Conservation (phyloP, 2,329 filamentous ascomycete genomes). For the Pleoardoris graminearum region DNA sequence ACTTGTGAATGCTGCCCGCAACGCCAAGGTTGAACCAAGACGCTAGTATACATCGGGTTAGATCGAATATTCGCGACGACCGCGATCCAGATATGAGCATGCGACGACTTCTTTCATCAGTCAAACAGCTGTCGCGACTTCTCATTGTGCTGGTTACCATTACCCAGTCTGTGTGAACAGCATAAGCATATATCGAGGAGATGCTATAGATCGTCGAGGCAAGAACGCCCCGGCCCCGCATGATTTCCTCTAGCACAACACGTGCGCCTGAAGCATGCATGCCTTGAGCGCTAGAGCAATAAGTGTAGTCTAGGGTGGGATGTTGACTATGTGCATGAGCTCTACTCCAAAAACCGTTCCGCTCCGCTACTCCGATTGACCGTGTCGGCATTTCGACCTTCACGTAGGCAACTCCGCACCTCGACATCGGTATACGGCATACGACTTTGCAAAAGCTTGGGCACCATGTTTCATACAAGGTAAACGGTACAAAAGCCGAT, state of each 20-base stretch:
- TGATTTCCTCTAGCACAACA: too few species aligned
- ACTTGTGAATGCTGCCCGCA: too few species aligned
- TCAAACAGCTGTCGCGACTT: neutral
- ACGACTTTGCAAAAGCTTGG: neutral
- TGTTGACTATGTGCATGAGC: too few species aligned
- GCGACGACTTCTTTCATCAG: too few species aligned
- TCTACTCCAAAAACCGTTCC: neutral
- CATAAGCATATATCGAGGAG: too few species aligned
- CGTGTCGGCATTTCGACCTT: neutral
- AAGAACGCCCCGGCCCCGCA: too few species aligned
- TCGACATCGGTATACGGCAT: neutral
- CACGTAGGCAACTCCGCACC: neutral
- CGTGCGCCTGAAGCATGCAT: too few species aligned
- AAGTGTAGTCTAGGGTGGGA: too few species aligned
- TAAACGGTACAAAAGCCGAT: too few species aligned
- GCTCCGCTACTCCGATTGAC: neutral
- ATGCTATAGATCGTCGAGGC: too few species aligned
- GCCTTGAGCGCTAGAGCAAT: too few species aligned
- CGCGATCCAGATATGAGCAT: neutral
- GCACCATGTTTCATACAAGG: too few species aligned
- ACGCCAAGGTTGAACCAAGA: constrained; percentile 11
- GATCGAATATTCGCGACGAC: neutral
- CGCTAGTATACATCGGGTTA: neutral
- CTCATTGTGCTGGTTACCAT: neutral
- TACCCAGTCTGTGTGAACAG: neutral